Conservation (phyloP, 768 basidiomycete genomes). For the Suillus brevipes region DNA sequence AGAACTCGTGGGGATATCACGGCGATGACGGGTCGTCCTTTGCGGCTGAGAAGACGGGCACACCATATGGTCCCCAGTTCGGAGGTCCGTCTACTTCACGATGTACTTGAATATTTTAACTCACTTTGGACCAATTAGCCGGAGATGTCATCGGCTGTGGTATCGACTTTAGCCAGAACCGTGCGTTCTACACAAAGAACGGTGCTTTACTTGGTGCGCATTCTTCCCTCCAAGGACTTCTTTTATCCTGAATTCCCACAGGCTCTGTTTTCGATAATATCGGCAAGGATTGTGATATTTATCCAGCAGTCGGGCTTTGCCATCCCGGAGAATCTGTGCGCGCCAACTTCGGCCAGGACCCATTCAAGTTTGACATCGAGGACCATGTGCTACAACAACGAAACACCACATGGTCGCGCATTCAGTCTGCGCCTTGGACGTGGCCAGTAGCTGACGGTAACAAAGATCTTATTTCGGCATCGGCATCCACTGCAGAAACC, state of each 20-base stretch:
- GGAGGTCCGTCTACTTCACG: constrained; percentile 56
- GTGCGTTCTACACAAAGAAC: constrained; percentile 90
- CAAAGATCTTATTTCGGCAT: constrained; percentile 13
- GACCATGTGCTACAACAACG: constrained; percentile 75
- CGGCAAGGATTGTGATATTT: constrained; percentile 64
- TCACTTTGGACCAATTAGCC: constrained; percentile 42
- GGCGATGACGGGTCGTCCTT: constrained; percentile 86
- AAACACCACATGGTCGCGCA: constrained; percentile 63
- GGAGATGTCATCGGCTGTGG: constrained; percentile 92
- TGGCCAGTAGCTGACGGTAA: constrained; percentile 31
- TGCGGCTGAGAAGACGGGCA: constrained; percentile 70
- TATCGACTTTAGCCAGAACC: constrained; percentile 79
- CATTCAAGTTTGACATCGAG: constrained; percentile 91
- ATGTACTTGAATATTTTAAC: constrained; percentile 4
- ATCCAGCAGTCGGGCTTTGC: constrained; percentile 87
- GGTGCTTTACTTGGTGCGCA: constrained; percentile 63
- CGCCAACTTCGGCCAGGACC: constrained; percentile 85
- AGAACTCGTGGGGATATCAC: constrained; percentile 88
- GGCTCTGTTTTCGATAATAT: constrained; percentile 74
- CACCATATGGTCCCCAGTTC: constrained; percentile 75
- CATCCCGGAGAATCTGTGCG: constrained; percentile 75
- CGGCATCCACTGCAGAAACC: constrained; percentile 38
- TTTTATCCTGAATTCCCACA: constrained; percentile 25
- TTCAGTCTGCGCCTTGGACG: constrained; percentile 57
- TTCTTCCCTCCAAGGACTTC: neutral